Base-by-base conservation (phyloP, 2,329 filamentous ascomycete species). In the Zasmidium angulare region DNA sequence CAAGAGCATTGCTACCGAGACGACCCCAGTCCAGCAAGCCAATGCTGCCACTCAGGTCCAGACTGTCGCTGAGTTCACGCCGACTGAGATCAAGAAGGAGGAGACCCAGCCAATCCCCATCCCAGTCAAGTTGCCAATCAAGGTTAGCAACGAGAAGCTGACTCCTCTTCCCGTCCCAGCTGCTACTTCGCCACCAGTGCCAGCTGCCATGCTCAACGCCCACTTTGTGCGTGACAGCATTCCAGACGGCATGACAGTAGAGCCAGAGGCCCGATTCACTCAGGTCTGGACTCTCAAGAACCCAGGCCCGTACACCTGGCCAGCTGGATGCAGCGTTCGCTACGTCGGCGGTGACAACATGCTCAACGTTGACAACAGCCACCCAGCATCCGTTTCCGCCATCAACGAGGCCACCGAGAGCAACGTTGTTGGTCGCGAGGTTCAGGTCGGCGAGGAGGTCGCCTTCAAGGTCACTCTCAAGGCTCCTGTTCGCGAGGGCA, bases 341-440 rank as follows among this genome's bases (percentile, higher is more conserved):
- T 97, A 93, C 71, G 89, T 96, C 60, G 92, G 93, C 59, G 95
- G 95, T 53, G 93, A 98, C 75, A 92, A 93, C 77, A 98, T 99
- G 95, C 91, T 96, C 68, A 89, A 93, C 66, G 84, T 96, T 56
- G 90, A 96, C 74, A 86, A 89, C 53, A 84, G 83, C 62, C 89
- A 89, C 69, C 90, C 92, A 22, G 87, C 89, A n/a, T 90, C 89
- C 66, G 86, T 91, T 58, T 82, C 84, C 43, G 87, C 93, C 67
- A 86, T 97, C 59, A 84, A 87, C 40, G 86, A 86, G 31, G 91
- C 93, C 55, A 90, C 87, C 56, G 89, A 95, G 79, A 96, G 90
- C 72, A 95, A 91, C 54, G 83, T 89, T 57, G 86, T 91, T 73
- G 84, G 86, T 62, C 80, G 82, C 23, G 77, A 87, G 20, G 82